Conservation (phyloP, 176 grass and related monocot species). For the maize (Zea mays) region DNA sequence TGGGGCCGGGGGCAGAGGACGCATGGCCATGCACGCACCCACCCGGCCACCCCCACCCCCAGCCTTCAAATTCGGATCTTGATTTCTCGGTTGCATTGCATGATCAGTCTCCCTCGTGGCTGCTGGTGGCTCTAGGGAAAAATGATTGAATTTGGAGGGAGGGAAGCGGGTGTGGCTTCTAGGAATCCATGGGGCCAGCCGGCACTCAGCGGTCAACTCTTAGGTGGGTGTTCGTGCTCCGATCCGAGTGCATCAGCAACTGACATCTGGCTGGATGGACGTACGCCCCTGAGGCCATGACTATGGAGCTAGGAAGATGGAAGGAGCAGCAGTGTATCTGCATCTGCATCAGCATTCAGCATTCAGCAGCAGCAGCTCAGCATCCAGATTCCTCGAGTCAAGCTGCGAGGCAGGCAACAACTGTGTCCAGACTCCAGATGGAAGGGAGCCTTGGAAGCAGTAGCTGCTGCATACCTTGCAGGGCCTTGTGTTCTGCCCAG, state of each 20-base stretch:
- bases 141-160: conserved; percentile 17
- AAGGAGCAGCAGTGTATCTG: background rate
- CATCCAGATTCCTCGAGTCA: conserved; percentile 27
- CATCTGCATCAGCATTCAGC: background rate
- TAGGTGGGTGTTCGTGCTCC: background rate
- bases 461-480: background rate
- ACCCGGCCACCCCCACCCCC: no score
- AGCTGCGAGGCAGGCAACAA: conserved; percentile 10
- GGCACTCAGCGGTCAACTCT: background rate
- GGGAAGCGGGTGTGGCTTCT: conserved; percentile 10
- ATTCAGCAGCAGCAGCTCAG: conserved; percentile 10
- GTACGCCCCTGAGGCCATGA: no score
- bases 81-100: conserved; percentile 32
- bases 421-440: conserved; percentile 40
- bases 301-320: background rate
- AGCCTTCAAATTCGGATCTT: conserved; percentile 43
- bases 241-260: background rate
- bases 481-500: conserved; percentile 37
- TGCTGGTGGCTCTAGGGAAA: conserved; percentile 37
- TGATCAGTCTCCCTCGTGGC: conserved; percentile 32
- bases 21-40: conserved; percentile 37
- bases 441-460: conserved; percentile 23
- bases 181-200: conserved; percentile 36
- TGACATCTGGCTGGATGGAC: conserved; percentile 32
- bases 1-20: conserved; percentile 31